Evolutionary conservation across 2,329 filamentous ascomycete genomes (phyloP), one percentile per base, ranked within the genome.

Genomic region (Chaetomium sp.): DNA sequence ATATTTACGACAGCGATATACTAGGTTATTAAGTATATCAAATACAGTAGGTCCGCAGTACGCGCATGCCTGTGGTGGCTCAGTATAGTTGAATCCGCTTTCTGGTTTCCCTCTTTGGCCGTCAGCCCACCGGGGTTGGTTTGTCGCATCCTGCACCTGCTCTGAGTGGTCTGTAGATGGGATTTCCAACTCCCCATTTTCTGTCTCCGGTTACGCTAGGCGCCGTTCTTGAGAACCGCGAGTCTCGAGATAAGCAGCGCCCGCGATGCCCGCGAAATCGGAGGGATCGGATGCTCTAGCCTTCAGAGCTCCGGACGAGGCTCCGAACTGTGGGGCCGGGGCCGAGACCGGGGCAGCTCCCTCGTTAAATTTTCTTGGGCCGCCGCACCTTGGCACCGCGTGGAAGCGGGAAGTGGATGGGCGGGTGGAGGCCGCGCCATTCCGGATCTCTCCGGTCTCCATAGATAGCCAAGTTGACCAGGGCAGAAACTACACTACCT

Each of bases 271-370:
- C 55, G 62, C 62, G 56, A 63, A 27, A 59, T 51, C 56, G 62
- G 62, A 63, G 62, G 49, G 13, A 12, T n/a, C 49, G 56, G 56
- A 49, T 59, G 47, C 33, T 33, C 49, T 29, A 50, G 6, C 29
- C 8, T 9, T 10, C 6, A 10, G 9, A 29, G 33, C 45, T 55
- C 62, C 62, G 62, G 62, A 38, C 23, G 31, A 51, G 13, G 10
- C 56, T 54, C 62, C 62, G 62, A 35, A 33, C 13, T 53, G 54
- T 58, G 55, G 55, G 47, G 47, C 47, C 61, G 54, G 16, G 47
- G 47, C 47, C 61, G 54, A 10, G 7, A 21, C 9, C 61, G 51
- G 21, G 16, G 10, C 21, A 53, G 53, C 21, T 33, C 19, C 13
- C 12, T 53, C 23, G 19, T 21, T 13, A 23, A 55, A 56, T 10